Percentiles rank a stretch among this genome's conserved stretches.
Conservation (phyloP, 371 early-diverging fungal genomes). For the Mortierella sp. region DNA sequence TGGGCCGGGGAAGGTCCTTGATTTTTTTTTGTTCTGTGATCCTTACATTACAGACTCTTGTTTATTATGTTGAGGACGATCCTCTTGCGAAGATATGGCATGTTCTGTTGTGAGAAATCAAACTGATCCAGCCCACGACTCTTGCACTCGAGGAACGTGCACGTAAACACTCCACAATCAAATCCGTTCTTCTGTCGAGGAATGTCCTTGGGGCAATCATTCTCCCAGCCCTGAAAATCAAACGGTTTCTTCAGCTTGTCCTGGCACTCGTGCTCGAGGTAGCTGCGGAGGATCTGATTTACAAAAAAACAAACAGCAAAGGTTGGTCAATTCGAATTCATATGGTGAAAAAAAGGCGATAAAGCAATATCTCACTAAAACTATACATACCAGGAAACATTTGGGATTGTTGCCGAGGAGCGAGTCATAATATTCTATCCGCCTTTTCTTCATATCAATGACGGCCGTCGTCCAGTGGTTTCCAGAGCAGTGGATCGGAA, state of each 20-base stretch:
- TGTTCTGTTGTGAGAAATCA: slow-evolving; percentile 81
- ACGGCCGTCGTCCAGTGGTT: slow-evolving; percentile 92
- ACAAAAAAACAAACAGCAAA: no score
- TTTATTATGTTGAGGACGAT: slow-evolving; percentile 82
- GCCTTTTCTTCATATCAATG: slow-evolving; percentile 78
- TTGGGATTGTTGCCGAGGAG: slow-evolving; percentile 71
- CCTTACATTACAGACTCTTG: slow-evolving; percentile 27
- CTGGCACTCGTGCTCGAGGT: slow-evolving; percentile 76
- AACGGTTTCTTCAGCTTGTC: slow-evolving; percentile 77
- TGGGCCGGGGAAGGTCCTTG: no score
- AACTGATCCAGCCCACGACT: slow-evolving; percentile 66
- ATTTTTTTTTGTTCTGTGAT: background rate
- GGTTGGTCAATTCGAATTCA: no score
- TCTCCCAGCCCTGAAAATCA: slow-evolving; percentile 76
- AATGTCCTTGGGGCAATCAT: slow-evolving; percentile 76
- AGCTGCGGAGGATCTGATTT: slow-evolving; percentile 70
- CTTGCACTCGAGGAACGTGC: slow-evolving; percentile 86
- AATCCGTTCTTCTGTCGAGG: slow-evolving; percentile 91
- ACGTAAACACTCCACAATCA: slow-evolving; percentile 98
- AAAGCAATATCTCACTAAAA: no score
- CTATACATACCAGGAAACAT: slow-evolving; percentile 58
- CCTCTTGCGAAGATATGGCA: slow-evolving; percentile 76
- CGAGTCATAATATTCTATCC: slow-evolving; percentile 89
- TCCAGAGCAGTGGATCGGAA: slow-evolving; percentile 89
- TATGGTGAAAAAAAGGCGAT: background rate